Evolutionary conservation across 257 asterid genomes (phyloP), one percentile per base, ranked within the genome.

Genomic region (Solanum chilense): DNA sequence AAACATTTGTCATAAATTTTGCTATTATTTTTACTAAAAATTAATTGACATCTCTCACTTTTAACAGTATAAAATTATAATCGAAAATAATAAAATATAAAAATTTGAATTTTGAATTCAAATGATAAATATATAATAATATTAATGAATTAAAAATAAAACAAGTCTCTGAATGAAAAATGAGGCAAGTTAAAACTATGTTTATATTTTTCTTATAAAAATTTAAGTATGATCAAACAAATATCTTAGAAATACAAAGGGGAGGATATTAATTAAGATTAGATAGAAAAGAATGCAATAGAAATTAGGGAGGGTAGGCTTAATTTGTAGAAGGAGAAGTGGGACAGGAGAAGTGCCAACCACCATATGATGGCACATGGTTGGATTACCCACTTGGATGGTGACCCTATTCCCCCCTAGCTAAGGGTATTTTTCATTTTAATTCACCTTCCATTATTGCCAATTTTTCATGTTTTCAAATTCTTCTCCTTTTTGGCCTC

Each of bases 351-450:
- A 89, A 93, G 87, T 88, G 91, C 92, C 98, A 94, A 94, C 98
- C 87, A 92, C 98, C 98, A 92, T 96, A 96, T 96, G 98, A 92
- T 90, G 86, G 98, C 98, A 96, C 98, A 96, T 96, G 98, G 92
- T 90, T 93, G 88, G 95, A 90, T 91, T 88, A 86, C 92, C 96
- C 93, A 92, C 93, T 92, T 92, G 92, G 86, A 49, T 87, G 86
- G 91, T 90, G 94, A 91, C 83, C 83, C 62, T n/a, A 42, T 23
- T 69, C 41, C 10, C 76, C 35, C n/a, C 0, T 20, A 18, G 44
- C 78, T 15, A 35, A 5, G 81, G 29, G 49, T 44, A n/a, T 41
- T 86, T 76, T 37, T n/a, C 25, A 35, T 42, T 16, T 84, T 35
- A 14, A 70, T 83, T 84, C 81, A 47, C 85, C 80, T 62, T 89